Evolutionary conservation across 306 rosid genomes (phyloP), one percentile per base, ranked within the genome.

Genomic region (Quercus dentata): DNA sequence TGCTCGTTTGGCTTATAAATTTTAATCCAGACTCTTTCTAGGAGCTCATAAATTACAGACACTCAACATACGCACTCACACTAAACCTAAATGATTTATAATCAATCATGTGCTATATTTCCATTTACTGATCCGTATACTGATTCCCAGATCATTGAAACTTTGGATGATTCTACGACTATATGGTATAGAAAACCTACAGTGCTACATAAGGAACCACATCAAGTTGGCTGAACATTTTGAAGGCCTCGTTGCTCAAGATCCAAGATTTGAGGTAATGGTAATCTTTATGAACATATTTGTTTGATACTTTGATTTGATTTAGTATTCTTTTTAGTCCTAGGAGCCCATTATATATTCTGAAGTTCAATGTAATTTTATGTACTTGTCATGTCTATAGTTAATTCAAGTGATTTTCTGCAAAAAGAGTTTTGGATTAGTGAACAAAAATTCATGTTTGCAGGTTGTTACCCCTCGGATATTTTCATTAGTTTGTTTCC

Each of bases 101-200:
- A 13, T 72, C 58, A 31, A 41, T 56, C 21, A 68, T 72, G 17
- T 74, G 13, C 80, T 44, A 81, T 58, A 58, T 56, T 74, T 25
- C 52, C 20, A 33, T 19, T 67, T 21, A 58, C 57, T 78, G 71
- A 77, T 81, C 65, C 38, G 9, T 51, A 31, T 77, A 23, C 74
- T 80, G 71, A 33, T 23, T 75, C 64, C 54, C 80, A 94, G 99
- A 85, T 92, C 97, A 70, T 82, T 92, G 76, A 95, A 95, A 82
- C 90, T 92, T 33, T 92, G 97, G 99, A 90, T 92, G 97, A 97
- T 92, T 78, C 58, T 95, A 63, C 88, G 99, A 27, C 92, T 95
- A 62, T 92, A 95, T 73, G 99, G 99, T 80, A 59, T 91, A 80
- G 97, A 92, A 75, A 94, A 92, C 71, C 86, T 95, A 74, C 91